These are phyloP conservation scores for Monosporascus sp. DNA, from an alignment of 2,329 filamentous ascomycete genomes.

Conservation along the genomic window DNA sequence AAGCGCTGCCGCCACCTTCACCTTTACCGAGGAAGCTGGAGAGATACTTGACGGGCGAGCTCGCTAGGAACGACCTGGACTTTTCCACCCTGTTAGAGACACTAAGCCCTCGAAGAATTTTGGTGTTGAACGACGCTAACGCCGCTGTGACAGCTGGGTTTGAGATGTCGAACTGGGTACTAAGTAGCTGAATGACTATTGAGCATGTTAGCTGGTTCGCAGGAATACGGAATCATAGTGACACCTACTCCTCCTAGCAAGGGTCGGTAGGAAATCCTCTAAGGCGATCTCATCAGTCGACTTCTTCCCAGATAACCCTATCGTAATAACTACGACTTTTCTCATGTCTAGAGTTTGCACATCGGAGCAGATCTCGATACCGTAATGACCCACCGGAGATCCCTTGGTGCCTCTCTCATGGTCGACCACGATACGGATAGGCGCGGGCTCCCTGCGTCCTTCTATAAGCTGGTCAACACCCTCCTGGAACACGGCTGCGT, in stretches of 20 bases:
- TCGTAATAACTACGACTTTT: constrained; percentile 45
- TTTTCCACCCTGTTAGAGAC: constrained; percentile 60
- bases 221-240: background rate
- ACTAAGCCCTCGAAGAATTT: constrained; percentile 66
- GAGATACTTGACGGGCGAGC: constrained; percentile 87
- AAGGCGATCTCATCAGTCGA: constrained; percentile 69
- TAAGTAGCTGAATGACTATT: constrained; percentile 67
- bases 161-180: constrained; percentile 62
- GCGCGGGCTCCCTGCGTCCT: constrained; percentile 62
- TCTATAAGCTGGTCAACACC: constrained; percentile 57
- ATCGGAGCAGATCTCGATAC: constrained; percentile 67
- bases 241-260: constrained; percentile 66
- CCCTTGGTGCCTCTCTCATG: constrained; percentile 62
- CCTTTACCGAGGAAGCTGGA: constrained; percentile 64
- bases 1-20: constrained; percentile 45
- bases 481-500: constrained; percentile 70
- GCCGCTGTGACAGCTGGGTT: constrained; percentile 62
- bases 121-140: constrained; percentile 72
- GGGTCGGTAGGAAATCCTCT: constrained; percentile 68
- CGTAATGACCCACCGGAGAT: constrained; percentile 60
- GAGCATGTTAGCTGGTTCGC: constrained; percentile 27
- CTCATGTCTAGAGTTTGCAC: constrained; percentile 51
- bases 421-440: constrained; percentile 69
- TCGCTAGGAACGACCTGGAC: constrained; percentile 64
- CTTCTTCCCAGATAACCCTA: constrained; percentile 65